Base-by-base conservation (phyloP, 139 green algal genomes). In the Yamagishiella unicocca region DNA sequence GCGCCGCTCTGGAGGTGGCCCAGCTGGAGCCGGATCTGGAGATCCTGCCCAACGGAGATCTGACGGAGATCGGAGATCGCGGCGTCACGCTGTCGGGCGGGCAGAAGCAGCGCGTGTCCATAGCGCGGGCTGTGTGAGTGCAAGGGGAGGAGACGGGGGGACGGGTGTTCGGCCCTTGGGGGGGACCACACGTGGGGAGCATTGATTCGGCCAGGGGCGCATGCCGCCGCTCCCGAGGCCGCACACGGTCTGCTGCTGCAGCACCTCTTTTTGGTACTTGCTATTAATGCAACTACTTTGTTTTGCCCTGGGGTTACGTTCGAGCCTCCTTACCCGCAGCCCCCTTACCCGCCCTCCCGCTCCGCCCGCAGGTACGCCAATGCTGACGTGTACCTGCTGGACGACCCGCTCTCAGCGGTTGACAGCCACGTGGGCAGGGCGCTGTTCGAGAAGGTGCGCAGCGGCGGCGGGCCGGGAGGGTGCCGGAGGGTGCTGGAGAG, bases 11-110 rank as follows among this genome's bases (percentile, higher is more conserved):
- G 8, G 68, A 90, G 45, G 89, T 89, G 14, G 54, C 89, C 4
- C 90, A 93, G 71, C 91, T 98, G 91, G 86, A 83, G 1, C 62
- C 90, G 21, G 95, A 98, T 82, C 89, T 98, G 72, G 93, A 93
- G 31, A 92, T 96, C 46, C 89, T 98, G 77, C 92, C 95, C 14
- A 92, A 90, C 10, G 97, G 96, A 4, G 96, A 97, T 40, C 83
- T 96, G 33, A 99, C 97, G 1, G 97, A 99, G 91, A 99, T 99
- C 73, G 97, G 97, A 19, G 97, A 99, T 87, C 94, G 96, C 58
- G 97, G 97, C 29, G 92, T 98, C 29, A 99, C 97, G 61, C 93
- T 99, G 66, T 95, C 87, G 4, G 97, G 97, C 67, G 96, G 97
- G 1, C 96, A 99, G 94, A 84, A 88, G 79, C 95, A 97, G 92